Base-by-base conservation (phyloP, 2,329 filamentous ascomycete genomes). In the Colletotrichum cereale region DNA sequence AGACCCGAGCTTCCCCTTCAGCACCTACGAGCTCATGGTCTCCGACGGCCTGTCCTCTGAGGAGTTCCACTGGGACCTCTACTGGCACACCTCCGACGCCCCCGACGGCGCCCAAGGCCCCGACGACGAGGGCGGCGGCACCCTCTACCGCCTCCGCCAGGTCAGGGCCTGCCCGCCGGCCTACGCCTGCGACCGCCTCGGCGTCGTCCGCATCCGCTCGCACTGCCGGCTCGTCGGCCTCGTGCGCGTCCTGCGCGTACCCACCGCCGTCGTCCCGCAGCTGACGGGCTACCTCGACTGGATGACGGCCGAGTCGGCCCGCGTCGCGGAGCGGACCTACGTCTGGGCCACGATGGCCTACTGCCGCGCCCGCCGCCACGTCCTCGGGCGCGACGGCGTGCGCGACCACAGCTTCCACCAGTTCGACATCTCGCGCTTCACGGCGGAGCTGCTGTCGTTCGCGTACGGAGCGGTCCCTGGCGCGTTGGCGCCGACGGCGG, bases 21-120 rank as follows among this genome's bases (percentile, higher is more conserved):
- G 38, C 26, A 69, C 64, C 5, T 73, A 78, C 52, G 75, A 78
- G 31, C 73, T 72, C 14, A 64, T 48, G 26, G 74, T 73, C n/a
- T 56, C 75, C 7, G 56, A 75, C 40, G 73, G 75, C 29, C 62
- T 72, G 26, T 75, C 68, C 5, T 73, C 71, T 7, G 77, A 79
- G 48, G 77, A 81, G 53, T 82, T 82, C 57, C 75, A 76, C 73
- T 82, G 80, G 80, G 80, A 79, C n/a, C 66, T 82, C 57, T 82
- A 82, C 73, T 80, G 76, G 72, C 78, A 82, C 62, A 76, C 77
- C 4, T 62, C 50, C 53, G 16, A 34, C 47, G 67, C 65, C 52
- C 70, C 73, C 29, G 71, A 72, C 31, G 71, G 77, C 40, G 76
- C 2, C 1, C 0, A 1, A 1, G 38, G 21, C 29, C 29, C 34